These are phyloP conservation scores for Microdochium trichocladiopsis DNA, from an alignment of 2,329 filamentous ascomycete species.

Conservation along the genomic window DNA sequence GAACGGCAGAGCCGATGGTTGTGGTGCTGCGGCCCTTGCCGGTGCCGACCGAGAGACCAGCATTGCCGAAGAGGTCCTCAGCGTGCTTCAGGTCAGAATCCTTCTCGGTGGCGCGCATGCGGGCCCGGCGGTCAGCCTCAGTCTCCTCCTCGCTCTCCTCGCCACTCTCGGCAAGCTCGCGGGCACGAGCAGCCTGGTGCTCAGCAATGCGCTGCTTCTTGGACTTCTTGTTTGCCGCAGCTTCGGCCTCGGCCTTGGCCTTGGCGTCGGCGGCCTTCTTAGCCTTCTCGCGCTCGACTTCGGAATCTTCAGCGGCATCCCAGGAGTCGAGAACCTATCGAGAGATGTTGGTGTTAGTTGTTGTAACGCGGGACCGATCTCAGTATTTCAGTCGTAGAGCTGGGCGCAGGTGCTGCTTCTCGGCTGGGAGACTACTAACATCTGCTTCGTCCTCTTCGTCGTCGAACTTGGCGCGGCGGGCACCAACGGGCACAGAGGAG, in stretches of 20 bases:
- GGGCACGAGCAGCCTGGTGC: slow-evolving; percentile 55
- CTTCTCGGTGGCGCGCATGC: slow-evolving; percentile 73
- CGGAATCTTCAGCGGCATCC: slow-evolving; percentile 95
- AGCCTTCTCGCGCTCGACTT: slow-evolving; percentile 91
- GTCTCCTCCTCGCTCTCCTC: slow-evolving; percentile 66
- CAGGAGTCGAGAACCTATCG: slow-evolving; percentile 87
- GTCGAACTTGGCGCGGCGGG: slow-evolving; percentile 65
- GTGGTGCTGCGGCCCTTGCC: slow-evolving; percentile 59
- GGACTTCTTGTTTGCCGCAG: slow-evolving; percentile 84
- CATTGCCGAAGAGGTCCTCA: slow-evolving; percentile 78
- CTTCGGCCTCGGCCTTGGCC: slow-evolving; percentile 82
- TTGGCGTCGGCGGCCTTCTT: slow-evolving; percentile 81
- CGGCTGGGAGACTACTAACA: slow-evolving; percentile 44
- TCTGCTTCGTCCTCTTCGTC: slow-evolving; percentile 84
- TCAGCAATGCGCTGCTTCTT: slow-evolving; percentile 83
- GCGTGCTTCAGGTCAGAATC: slow-evolving; percentile 86
- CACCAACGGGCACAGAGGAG: slow-evolving; percentile 28
- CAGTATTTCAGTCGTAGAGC: too few species aligned
- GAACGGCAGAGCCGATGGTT: slow-evolving; percentile 56
- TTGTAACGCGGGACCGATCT: too few species aligned
- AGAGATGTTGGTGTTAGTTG: slow-evolving; percentile 1
- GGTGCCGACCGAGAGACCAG: slow-evolving; percentile 58
- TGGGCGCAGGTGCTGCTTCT: neutral
- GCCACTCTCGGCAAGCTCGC: slow-evolving; percentile 42
- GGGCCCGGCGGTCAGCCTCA: slow-evolving; percentile 64